Base-by-base conservation (phyloP, 1,284 basidiomycete genomes). In the Neonothopanus nambi region DNA sequence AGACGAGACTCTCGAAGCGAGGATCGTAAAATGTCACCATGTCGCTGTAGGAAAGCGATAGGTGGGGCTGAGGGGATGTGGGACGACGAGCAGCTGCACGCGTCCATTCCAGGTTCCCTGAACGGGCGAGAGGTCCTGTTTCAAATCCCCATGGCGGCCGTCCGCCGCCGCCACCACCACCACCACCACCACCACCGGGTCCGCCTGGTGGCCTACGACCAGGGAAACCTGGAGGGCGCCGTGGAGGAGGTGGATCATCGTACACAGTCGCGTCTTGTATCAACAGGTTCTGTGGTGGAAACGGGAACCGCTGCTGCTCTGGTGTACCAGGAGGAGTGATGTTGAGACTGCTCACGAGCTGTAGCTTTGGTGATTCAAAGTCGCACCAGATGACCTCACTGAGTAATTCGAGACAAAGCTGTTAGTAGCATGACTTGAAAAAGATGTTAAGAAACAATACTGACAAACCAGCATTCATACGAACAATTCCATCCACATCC, bases 381-480 rank as follows among this genome's bases (percentile, higher is more conserved):
- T 63, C 54, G 51, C 62, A 63, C 62, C 62, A 63, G 8, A 63
- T 49, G 9, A 63, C 39, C 33, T 63, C 61, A 38, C 61, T 63
- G 30, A 30, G 41, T 20, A 2, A 42, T 24, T 43, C 17, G 15
- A 49, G 7, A 6, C 15, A 26, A 5, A 49, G 20, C 8, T 39
- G n/a, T 47, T 18, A 52, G 28, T 15, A n/a, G n/a, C n/a, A n/a
- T n/a, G n/a, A n/a, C n/a, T n/a, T n/a, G n/a, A n/a, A n/a, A 15
- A 18, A 18, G 7, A 40, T 44, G 39, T 20, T 26, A 6, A 21
- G 20, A 18, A 39, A 47, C n/a, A 49, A 20, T 7, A 59, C 61
- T 24, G 36, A 61, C 61, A 63, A 63, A 23, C 61, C 61, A 12
- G 59, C 59, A 41, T 63, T 61, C 60, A 63, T 61, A n/a, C 61